These are phyloP conservation scores for Yarrowia sp. DNA, from an alignment of 805 yeast genomes.

Conservation along the genomic window DNA sequence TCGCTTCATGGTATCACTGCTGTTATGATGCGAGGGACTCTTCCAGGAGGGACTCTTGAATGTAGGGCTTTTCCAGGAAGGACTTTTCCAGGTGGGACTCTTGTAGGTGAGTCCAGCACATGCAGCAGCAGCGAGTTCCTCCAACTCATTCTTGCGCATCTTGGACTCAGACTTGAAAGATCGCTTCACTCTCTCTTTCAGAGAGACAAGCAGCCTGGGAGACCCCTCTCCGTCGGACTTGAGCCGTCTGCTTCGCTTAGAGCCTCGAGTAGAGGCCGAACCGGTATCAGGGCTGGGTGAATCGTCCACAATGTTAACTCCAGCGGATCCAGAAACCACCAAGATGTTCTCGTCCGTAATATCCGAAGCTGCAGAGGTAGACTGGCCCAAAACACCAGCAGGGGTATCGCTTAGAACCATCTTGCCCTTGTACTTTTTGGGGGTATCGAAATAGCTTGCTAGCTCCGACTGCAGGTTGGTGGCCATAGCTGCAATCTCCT, in stretches of 20 bases:
- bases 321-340: neutral
- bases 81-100: constrained; percentile 25
- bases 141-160: constrained; percentile 19
- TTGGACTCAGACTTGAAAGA: constrained; percentile 29
- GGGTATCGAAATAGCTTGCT: constrained; percentile 24
- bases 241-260: neutral
- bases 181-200: constrained; percentile 19
- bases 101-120: neutral
- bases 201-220: neutral
- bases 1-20: constrained; percentile 11
- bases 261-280: constrained; percentile 7
- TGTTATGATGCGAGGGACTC: constrained; percentile 15
- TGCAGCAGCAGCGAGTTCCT: constrained; percentile 1
- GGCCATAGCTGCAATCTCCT: constrained; percentile 34
- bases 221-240: constrained; percentile 22
- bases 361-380: neutral
- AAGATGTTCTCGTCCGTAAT: constrained; percentile 14
- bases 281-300: neutral
- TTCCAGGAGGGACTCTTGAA: constrained; percentile 30
- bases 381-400: neutral
- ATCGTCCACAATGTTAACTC: neutral
- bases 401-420: constrained; percentile 13
- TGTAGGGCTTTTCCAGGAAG: constrained; percentile 15
- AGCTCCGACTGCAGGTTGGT: constrained; percentile 18
- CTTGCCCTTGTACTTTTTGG: constrained; percentile 16